Evolutionary conservation across 257 asterid species (phyloP).

Genomic region (Jaltomata sinuosa): DNA sequence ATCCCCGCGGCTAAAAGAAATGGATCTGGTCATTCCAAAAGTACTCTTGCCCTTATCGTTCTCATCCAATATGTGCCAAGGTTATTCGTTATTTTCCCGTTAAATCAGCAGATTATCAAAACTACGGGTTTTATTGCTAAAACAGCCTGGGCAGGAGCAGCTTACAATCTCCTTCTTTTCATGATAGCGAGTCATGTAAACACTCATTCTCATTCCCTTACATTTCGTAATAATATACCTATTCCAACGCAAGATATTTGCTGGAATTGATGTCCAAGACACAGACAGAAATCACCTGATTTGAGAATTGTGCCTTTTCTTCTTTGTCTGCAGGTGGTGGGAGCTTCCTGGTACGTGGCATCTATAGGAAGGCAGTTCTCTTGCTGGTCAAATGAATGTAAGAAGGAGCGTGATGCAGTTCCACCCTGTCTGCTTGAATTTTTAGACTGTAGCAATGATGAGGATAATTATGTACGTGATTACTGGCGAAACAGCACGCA

Average conservation of each 20-base stretch:
- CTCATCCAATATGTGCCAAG: constrained; percentile 82
- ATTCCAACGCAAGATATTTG: not conserved
- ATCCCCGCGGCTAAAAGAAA: constrained; percentile 62
- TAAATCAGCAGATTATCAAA: constrained; percentile 67
- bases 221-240: not conserved
- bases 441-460: constrained; percentile 43
- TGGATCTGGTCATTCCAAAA: constrained; percentile 61
- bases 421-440: constrained; percentile 45
- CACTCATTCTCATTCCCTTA: not conserved
- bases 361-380: constrained; percentile 85
- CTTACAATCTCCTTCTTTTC: constrained; percentile 84
- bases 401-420: constrained; percentile 19
- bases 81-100: constrained; percentile 65
- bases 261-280: not conserved
- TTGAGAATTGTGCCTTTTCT: not conserved
- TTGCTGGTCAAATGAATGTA: constrained; percentile 67
- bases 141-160: constrained; percentile 99
- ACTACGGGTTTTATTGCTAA: constrained; percentile 85
- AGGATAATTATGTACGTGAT: constrained; percentile 10
- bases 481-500: constrained; percentile 60
- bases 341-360: constrained; percentile 90
- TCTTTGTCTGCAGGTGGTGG: constrained; percentile 42
- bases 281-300: not conserved
- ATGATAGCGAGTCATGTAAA: constrained; percentile 89
- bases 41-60: constrained; percentile 84